Percentiles rank a stretch among this genome's conserved stretches.
Conservation (phyloP, 2,329 filamentous ascomycete species). For the Colletotrichum zoysiae region DNA sequence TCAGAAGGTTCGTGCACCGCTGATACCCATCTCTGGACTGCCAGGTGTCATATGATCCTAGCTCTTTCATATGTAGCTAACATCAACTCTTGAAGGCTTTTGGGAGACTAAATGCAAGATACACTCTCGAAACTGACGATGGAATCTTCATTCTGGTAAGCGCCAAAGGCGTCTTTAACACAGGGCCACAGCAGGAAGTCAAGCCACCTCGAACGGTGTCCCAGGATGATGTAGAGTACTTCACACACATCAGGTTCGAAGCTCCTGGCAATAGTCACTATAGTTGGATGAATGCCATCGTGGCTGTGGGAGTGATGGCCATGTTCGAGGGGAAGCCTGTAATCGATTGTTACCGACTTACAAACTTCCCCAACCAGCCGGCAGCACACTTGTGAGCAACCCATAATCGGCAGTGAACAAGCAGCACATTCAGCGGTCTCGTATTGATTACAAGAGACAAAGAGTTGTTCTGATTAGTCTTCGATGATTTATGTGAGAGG, state of each 20-base stretch:
- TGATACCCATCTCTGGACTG: background rate
- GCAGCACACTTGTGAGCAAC: conserved; percentile 33
- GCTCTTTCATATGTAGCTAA: background rate
- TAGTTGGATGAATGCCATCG: conserved; percentile 44
- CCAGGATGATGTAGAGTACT: conserved; percentile 45
- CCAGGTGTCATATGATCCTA: background rate
- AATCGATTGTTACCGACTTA: conserved; percentile 45
- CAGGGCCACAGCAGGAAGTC: conserved; percentile 14
- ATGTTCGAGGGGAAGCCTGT: conserved; percentile 44
- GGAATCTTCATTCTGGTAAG: conserved; percentile 43
- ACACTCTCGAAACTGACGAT: conserved; percentile 44
- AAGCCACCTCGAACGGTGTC: conserved; percentile 18
- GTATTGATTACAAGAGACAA: background rate
- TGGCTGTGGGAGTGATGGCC: conserved; percentile 43
- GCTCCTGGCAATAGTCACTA: conserved; percentile 42
- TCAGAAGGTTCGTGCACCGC: conserved; percentile 30
- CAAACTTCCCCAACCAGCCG: conserved; percentile 34
- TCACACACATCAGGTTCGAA: conserved; percentile 44
- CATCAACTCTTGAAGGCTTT: conserved; percentile 18
- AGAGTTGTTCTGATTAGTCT: background rate
- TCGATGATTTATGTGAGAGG: too few species aligned
- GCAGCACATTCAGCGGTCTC: background rate
- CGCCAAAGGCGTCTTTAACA: conserved; percentile 40
- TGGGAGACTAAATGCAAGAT: conserved; percentile 42
- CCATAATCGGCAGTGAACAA: background rate